Conservation (phyloP, 108 stramenopile genomes). For the Ochromonas danica region DNA sequence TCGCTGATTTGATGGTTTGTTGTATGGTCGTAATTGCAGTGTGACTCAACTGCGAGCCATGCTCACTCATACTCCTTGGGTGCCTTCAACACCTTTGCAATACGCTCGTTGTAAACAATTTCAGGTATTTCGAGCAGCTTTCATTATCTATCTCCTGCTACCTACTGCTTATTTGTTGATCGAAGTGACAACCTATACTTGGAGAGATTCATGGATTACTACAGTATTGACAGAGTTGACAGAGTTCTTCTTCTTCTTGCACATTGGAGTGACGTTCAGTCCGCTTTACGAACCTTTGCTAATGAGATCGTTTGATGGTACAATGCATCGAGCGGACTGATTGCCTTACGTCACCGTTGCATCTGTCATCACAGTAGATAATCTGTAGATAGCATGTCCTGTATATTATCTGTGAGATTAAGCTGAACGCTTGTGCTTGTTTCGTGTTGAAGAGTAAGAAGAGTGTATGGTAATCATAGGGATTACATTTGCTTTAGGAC, state of each 20-base stretch:
- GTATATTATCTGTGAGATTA: too few species aligned
- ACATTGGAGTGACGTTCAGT: constrained; percentile 25
- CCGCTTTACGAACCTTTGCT: background rate
- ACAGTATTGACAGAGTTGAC: background rate
- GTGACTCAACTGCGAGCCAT: background rate
- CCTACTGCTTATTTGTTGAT: constrained; percentile 3
- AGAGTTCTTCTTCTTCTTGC: background rate
- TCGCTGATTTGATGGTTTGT: too few species aligned
- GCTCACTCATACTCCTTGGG: background rate
- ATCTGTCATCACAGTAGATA: too few species aligned
- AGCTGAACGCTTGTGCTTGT: too few species aligned
- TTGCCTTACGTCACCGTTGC: too few species aligned
- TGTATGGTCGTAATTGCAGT: too few species aligned
- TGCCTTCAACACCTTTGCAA: constrained; percentile 11
- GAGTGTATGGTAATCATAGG: too few species aligned
- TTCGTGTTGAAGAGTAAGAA: too few species aligned
- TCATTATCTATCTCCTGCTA: constrained; percentile 4
- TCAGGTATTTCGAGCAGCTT: constrained; percentile 18
- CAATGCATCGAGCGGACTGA: too few species aligned
- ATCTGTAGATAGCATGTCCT: too few species aligned
- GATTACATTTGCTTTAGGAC: too few species aligned
- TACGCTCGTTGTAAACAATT: constrained; percentile 10
- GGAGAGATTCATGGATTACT: constrained; percentile 1
- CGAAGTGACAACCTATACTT: background rate
- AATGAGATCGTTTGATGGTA: constrained; percentile 10